phyloP scores from a whole-genome alignment of 108 stramenopile species.

The Aurantiochytrium sp. region DNA sequence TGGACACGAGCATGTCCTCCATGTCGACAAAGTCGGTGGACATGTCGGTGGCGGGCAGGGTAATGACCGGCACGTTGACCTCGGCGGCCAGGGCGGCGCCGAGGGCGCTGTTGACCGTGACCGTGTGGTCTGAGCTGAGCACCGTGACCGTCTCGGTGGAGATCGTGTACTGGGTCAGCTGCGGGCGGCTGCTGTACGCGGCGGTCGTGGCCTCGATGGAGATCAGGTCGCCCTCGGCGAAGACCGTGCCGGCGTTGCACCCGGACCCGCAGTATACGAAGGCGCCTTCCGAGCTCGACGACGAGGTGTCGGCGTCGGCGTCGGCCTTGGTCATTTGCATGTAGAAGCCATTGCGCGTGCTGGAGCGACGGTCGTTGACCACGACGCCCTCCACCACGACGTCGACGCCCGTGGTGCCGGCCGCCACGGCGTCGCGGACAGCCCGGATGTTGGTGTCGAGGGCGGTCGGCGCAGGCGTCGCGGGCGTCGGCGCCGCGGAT shows the following conservation, averaged over 20 bases:
- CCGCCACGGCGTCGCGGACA: background rate
- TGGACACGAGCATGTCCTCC: background rate
- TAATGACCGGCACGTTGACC: background rate
- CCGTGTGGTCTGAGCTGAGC: background rate
- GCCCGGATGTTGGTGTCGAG: background rate
- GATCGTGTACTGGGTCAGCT: background rate
- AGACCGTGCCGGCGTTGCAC: background rate
- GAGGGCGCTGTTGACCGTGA: background rate
- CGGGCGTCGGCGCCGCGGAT: background rate
- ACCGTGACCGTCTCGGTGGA: background rate
- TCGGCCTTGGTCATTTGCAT: constrained; percentile 11
- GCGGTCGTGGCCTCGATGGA: background rate
- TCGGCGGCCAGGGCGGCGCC: background rate
- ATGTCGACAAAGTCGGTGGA: background rate
- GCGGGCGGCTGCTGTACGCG: background rate
- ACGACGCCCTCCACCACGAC: background rate
- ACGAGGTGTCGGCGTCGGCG: background rate
- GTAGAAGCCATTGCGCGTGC: background rate
- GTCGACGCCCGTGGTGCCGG: background rate
- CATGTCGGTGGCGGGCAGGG: background rate
- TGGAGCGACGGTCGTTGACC: background rate
- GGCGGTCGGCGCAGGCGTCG: background rate
- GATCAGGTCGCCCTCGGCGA: background rate
- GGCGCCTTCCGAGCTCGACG: background rate
- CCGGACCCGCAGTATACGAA: background rate